Evolutionary conservation across 345 rosid genomes (phyloP).

Genomic region (Eutrema heterophyllum): DNA sequence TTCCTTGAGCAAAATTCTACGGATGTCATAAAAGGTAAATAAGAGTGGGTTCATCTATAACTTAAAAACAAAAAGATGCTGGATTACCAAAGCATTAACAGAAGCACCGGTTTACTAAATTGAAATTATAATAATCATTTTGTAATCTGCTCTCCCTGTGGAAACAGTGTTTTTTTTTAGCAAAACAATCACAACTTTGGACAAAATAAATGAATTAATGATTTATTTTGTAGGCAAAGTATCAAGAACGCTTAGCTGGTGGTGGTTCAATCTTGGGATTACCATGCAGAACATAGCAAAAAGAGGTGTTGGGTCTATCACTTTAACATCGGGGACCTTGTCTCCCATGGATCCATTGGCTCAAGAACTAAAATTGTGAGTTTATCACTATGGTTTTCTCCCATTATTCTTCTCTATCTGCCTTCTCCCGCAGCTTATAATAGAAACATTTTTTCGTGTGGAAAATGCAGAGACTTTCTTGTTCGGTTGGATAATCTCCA

Average conservation of each 20-base stretch:
- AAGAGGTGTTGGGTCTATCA: conserved; percentile 77
- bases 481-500: conserved; percentile 93
- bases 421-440: conserved; percentile 22
- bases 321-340: conserved; percentile 94
- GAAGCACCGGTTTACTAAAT: neutral
- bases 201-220: neutral
- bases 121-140: neutral
- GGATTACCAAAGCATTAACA: neutral
- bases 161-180: neutral
- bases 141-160: neutral
- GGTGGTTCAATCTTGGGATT: conserved; percentile 99
- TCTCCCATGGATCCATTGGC: conserved; percentile 95
- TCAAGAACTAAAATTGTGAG: conserved; percentile 84
- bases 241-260: conserved; percentile 91
- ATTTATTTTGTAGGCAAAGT: conserved; percentile 55
- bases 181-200: neutral
- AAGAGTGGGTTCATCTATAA: neutral
- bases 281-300: conserved; percentile 78
- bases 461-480: conserved; percentile 71
- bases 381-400: conserved; percentile 12
- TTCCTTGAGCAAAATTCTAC: conserved; percentile 42
- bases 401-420: conserved; percentile 1
- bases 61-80: neutral
- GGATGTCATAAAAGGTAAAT: conserved; percentile 59
- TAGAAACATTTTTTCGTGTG: conserved; percentile 11